A percentile compares a stretch with the other conserved stretches of the same genome.
phyloP scores from a whole-genome alignment of 2,329 filamentous ascomycete genomes.

The Xylariaceae sp. region DNA sequence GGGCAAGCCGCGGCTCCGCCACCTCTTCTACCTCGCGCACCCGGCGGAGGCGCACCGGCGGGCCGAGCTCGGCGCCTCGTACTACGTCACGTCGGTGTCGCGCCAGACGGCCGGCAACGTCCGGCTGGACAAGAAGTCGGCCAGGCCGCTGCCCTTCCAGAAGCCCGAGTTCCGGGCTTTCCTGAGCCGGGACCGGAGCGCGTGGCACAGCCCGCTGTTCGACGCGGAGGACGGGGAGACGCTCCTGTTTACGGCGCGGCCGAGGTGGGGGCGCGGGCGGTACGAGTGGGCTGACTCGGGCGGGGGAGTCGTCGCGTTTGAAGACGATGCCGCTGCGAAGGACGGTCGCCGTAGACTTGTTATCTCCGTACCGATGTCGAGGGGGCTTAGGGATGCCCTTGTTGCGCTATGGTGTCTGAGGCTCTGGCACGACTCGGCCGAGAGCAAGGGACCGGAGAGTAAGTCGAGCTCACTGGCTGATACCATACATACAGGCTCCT shows the following conservation, averaged over 20 bases:
- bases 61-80: conserved; percentile 1
- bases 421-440: conserved; percentile 20
- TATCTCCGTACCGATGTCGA: conserved; percentile 5
- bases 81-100: conserved; percentile 19
- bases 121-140: conserved; percentile 10
- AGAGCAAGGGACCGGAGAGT: conserved; percentile 13
- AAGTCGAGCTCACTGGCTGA: conserved; percentile 3
- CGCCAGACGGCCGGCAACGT: conserved; percentile 11
- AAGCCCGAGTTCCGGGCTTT: conserved; percentile 9
- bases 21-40: conserved; percentile 16
- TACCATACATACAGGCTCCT: neutral
- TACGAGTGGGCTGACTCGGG: conserved; percentile 8
- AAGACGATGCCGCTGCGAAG: conserved; percentile 8
- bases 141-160: conserved; percentile 1
- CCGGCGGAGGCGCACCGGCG: conserved; percentile 3
- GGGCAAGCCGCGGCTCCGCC: neutral
- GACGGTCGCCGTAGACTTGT: neutral
- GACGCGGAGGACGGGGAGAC: neutral
- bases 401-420: conserved; percentile 18
- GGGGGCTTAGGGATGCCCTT: conserved; percentile 10
- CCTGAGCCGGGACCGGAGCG: conserved; percentile 1
- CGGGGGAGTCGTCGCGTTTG: conserved; percentile 7
- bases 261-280: conserved; percentile 10
- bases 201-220: conserved; percentile 6
- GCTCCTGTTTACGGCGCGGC: conserved; percentile 9